Evolutionary conservation across 225 moss, liverwort and hornwort genomes (phyloP).

Genomic region (Antitrichia curtipendula): DNA sequence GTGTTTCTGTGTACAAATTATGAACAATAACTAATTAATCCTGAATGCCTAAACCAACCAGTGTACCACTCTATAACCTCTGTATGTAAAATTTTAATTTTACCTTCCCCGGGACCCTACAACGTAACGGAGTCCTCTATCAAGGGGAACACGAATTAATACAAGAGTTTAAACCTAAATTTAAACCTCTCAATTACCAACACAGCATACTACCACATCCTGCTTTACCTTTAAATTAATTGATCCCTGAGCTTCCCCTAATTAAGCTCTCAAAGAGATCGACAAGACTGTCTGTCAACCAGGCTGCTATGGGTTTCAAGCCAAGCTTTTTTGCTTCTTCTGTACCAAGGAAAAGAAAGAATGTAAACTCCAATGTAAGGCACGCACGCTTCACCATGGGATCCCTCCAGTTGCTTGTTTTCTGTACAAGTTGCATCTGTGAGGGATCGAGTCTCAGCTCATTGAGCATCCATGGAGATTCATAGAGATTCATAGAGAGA

Average conservation of each 20-base stretch:
- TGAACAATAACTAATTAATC: neutral
- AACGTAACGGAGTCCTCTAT: neutral
- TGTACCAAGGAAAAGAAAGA: neutral
- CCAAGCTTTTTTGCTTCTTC: neutral
- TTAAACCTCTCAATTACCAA: neutral
- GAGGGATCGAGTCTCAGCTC: neutral
- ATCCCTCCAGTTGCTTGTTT: neutral
- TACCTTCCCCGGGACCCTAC: neutral
- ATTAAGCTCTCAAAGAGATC: neutral
- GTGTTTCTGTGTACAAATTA: constrained; percentile 17
- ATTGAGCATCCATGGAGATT: neutral
- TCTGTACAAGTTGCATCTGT: neutral
- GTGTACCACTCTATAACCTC: neutral
- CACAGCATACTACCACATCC: neutral
- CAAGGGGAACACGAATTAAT: neutral
- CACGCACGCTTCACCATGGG: neutral
- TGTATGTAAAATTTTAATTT: neutral
- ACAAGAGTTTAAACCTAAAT: neutral
- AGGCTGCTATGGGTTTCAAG: neutral
- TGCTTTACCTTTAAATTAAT: neutral
- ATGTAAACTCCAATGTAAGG: neutral
- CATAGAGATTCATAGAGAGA: neutral
- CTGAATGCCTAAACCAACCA: neutral
- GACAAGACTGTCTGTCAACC: neutral
- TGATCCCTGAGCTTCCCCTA: neutral